Evolutionary conservation across 257 asterid species (phyloP).

Genomic region (Solanum etuberosum): DNA sequence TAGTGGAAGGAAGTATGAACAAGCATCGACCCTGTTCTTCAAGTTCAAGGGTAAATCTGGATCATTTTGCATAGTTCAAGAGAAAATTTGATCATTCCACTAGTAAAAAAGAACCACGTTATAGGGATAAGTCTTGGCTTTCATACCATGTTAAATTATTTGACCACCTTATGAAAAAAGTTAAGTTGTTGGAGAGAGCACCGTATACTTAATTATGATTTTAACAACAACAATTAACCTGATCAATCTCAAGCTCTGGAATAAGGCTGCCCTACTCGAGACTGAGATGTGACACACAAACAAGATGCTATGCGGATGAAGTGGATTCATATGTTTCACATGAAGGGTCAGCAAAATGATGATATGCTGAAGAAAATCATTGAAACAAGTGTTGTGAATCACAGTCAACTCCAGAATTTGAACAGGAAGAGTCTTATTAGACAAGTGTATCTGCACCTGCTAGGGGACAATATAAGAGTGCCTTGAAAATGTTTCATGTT

Average conservation of each 20-base stretch:
- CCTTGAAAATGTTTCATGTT: neutral
- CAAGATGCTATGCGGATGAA: neutral
- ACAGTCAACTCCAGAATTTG: neutral
- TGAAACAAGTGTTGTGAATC: neutral
- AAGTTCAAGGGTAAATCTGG: neutral
- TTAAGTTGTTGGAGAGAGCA: neutral
- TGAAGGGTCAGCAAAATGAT: neutral
- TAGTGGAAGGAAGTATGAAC: neutral
- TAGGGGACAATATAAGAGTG: neutral
- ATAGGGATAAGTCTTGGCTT: neutral
- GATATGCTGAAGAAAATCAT: neutral
- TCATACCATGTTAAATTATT: neutral
- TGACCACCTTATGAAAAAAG: neutral
- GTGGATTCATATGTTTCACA: neutral
- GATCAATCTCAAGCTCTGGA: neutral
- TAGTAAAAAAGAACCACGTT: neutral
- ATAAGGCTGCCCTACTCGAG: neutral
- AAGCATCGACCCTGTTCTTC: neutral
- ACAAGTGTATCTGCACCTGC: neutral
- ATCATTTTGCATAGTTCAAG: neutral
- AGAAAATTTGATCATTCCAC: neutral
- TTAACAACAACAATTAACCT: neutral
- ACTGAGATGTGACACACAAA: neutral
- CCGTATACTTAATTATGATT: neutral
- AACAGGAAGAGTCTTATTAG: neutral